Base-by-base conservation (phyloP, 2,329 filamentous ascomycete species). In the Ceratocystis cubensis region DNA sequence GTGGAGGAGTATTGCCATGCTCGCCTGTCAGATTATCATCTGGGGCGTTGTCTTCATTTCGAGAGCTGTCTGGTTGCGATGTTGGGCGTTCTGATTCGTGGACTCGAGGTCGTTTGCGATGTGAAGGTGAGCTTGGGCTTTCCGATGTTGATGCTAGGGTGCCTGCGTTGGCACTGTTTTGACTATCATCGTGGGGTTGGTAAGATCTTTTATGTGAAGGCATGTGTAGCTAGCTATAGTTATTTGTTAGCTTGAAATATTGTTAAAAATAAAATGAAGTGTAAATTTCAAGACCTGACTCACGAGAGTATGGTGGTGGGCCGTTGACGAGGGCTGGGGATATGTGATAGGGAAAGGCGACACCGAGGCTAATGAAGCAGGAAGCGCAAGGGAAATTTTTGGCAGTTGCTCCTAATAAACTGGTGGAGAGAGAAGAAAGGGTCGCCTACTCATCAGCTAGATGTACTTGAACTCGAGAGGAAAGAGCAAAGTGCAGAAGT, bases 1-100 rank as follows among this genome's bases (percentile, higher is more conserved):
- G 79, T 0, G 80, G 76, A 0, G 79, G 81, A 0, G 77, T 73
- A 20, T 73, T 64, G 66, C 69, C 61, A 30, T 71, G 68, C 59
- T 74, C 73, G 28, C 74, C 74, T 3, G 74, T 72, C 10, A 70
- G 68, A 7, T 67, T 73, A 10, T 73, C 73, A 10, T 76, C 75
- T 50, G 72, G 71, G 63, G 69, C 64, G n/a, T 65, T 61, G 7
- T 56, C 61, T 1, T 53, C 59, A 37, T 61, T 8, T 20, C 59
- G 50, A 15, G 50, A 20, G 3, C 13, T 22, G 44, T 28, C 8
- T 15, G 20, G 61, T 33, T 59, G 37, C 13, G 28, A 53, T 28
- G 6, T 17, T 17, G 20, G 30, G 48, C 13, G 33, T 53, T 56
- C 45, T 8, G 28, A 10, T 15, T 64, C 46, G 62, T 64, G 17